These are phyloP conservation scores for Hypoxylon sp. DNA, from an alignment of 2,329 filamentous ascomycete genomes.

Conservation along the genomic window DNA sequence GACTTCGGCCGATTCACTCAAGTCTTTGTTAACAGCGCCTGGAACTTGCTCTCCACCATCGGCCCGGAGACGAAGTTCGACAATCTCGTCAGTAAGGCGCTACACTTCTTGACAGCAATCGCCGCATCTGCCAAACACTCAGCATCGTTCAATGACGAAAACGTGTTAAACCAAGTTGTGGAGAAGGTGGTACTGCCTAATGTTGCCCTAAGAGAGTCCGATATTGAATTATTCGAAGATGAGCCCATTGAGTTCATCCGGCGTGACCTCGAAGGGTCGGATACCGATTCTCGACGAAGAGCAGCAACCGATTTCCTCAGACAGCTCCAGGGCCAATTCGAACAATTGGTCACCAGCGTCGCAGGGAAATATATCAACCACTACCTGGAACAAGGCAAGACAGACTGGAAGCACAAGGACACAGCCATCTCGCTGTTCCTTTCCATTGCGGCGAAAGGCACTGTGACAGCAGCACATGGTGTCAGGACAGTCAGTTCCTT, in stretches of 20 bases:
- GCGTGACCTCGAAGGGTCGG: conserved; percentile 92
- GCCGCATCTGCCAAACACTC: conserved; percentile 81
- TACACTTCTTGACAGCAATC: conserved; percentile 93
- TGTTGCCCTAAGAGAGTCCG: conserved; percentile 87
- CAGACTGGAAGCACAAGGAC: conserved; percentile 96
- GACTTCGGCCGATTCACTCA: conserved; percentile 83
- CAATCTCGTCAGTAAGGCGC: conserved; percentile 88
- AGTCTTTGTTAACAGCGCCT: conserved; percentile 88
- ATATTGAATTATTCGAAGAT: conserved; percentile 96
- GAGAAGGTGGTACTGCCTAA: conserved; percentile 97
- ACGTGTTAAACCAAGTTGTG: conserved; percentile 83
- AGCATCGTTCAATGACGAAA: conserved; percentile 82
- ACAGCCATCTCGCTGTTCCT: conserved; percentile 97
- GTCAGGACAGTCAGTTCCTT: conserved; percentile 89
- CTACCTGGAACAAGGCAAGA: conserved; percentile 81
- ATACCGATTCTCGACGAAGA: conserved; percentile 89
- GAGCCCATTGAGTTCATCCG: conserved; percentile 99
- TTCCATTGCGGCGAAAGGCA: conserved; percentile 91
- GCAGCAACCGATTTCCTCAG: conserved; percentile 95
- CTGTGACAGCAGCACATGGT: conserved; percentile 85
- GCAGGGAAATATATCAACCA: conserved; percentile 87
- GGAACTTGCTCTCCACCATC: conserved; percentile 87
- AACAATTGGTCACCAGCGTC: conserved; percentile 83
- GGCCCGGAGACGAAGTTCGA: conserved; percentile 93
- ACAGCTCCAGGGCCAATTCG: conserved; percentile 88